Evolutionary conservation across 2,329 filamentous ascomycete species (phyloP).

Genomic region (Fusarium pseudonygamai): DNA sequence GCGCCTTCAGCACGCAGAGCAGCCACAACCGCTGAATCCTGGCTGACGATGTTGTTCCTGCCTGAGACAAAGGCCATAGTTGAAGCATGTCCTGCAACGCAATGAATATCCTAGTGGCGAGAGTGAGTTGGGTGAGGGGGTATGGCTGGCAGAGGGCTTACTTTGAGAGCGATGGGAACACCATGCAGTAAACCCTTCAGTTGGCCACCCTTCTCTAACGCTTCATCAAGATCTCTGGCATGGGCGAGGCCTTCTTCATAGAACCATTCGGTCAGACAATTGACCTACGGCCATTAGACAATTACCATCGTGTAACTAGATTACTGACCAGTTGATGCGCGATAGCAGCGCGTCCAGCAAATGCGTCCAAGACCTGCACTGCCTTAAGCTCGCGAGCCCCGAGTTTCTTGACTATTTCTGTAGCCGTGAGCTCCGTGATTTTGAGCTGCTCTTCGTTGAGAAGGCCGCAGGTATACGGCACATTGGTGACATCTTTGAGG

Average conservation of each 20-base stretch:
- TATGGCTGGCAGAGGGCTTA: neutral
- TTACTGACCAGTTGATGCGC: neutral
- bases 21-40: neutral
- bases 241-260: neutral
- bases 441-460: neutral
- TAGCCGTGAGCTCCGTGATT: neutral
- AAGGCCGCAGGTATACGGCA: neutral
- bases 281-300: neutral
- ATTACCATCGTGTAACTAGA: rapidly evolving
- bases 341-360: neutral
- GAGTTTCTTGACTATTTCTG: neutral
- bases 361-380: neutral
- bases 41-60: neutral
- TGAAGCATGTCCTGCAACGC: neutral
- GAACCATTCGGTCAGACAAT: neutral
- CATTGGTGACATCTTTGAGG: neutral
- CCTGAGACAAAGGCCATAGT: neutral
- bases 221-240: neutral
- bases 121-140: neutral
- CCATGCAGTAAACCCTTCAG: neutral
- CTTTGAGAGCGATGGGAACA: neutral
- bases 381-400: neutral
- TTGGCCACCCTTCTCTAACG: neutral
- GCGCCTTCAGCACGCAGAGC: conserved; percentile 56
- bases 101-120: neutral